These are phyloP conservation scores for Penicillium griseofulvum DNA, from an alignment of 2,329 filamentous ascomycete genomes.

Conservation along the genomic window DNA sequence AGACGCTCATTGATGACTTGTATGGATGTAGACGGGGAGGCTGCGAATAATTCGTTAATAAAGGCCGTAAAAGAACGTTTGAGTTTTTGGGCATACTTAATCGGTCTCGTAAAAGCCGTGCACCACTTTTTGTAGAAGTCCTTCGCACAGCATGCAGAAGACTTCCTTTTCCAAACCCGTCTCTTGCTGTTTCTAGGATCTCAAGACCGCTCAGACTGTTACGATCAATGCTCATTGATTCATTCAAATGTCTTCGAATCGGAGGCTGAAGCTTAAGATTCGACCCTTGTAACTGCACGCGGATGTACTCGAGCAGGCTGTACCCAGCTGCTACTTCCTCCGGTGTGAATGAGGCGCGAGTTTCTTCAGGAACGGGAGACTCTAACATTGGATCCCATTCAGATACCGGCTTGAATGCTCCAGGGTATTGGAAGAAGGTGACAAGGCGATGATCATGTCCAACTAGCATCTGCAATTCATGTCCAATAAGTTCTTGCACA, in stretches of 20 bases:
- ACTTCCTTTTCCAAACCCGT: slow-evolving; percentile 76
- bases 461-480: slow-evolving; percentile 65
- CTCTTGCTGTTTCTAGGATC: slow-evolving; percentile 79
- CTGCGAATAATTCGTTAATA: slow-evolving; percentile 36
- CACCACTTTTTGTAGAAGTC: slow-evolving; percentile 88
- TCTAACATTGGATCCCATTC: slow-evolving; percentile 79
- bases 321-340: slow-evolving; percentile 75
- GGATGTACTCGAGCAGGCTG: slow-evolving; percentile 80
- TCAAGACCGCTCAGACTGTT: slow-evolving; percentile 88
- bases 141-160: slow-evolving; percentile 83
- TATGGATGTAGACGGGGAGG: slow-evolving; percentile 83
- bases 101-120: slow-evolving; percentile 78
- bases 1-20: slow-evolving; percentile 74
- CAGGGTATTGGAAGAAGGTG: slow-evolving; percentile 61
- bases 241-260: slow-evolving; percentile 66
- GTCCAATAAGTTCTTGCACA: slow-evolving; percentile 57
- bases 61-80: neutral
- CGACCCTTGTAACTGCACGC: slow-evolving; percentile 71
- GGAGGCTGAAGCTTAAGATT: slow-evolving; percentile 83
- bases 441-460: slow-evolving; percentile 73
- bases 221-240: slow-evolving; percentile 87
- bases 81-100: slow-evolving; percentile 56
- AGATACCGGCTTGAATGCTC: slow-evolving; percentile 50
- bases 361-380: slow-evolving; percentile 59
- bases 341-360: slow-evolving; percentile 57